phyloP scores from a whole-genome alignment of 164 flowering plant species.

The Tetracentron sinense region DNA sequence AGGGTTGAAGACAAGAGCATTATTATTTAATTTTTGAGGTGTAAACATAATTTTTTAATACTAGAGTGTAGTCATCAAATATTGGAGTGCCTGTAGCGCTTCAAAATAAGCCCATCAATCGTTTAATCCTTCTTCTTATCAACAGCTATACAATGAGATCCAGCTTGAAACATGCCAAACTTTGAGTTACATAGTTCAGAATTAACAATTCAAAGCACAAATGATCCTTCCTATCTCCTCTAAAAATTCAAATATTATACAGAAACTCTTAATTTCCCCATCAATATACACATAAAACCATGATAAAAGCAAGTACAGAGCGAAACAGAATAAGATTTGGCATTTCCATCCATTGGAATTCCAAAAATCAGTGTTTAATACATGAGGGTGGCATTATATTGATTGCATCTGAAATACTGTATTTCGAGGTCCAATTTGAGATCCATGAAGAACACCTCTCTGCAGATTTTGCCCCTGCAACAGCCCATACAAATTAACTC shows the following conservation, averaged over 20 bases:
- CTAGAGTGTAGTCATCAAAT: too few species aligned
- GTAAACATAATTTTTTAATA: too few species aligned
- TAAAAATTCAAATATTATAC: slow-evolving; percentile 16
- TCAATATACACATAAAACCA: slow-evolving; percentile 36
- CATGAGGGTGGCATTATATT: slow-evolving; percentile 29
- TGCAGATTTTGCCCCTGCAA: slow-evolving; percentile 37
- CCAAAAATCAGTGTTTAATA: slow-evolving; percentile 18
- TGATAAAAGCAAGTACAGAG: slow-evolving; percentile 16
- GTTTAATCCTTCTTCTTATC: too few species aligned
- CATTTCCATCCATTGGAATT: background rate
- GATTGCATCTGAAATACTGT: slow-evolving; percentile 42
- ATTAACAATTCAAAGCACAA: slow-evolving; percentile 9
- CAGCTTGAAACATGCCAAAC: too few species aligned
- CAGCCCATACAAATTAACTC: slow-evolving; percentile 35
- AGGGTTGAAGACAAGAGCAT: too few species aligned
- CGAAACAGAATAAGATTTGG: slow-evolving; percentile 17
- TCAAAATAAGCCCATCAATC: background rate
- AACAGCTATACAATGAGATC: too few species aligned
- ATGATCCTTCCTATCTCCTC: slow-evolving; percentile 10
- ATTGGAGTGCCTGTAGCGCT: too few species aligned
- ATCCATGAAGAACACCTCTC: slow-evolving; percentile 30
- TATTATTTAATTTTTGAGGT: too few species aligned
- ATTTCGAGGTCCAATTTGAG: slow-evolving; percentile 34
- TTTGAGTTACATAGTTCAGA: background rate
- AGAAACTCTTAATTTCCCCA: slow-evolving; percentile 16